Evolutionary conservation across 208 protist species (phyloP).

Genomic region (Acanthamoeba triangularis): DNA sequence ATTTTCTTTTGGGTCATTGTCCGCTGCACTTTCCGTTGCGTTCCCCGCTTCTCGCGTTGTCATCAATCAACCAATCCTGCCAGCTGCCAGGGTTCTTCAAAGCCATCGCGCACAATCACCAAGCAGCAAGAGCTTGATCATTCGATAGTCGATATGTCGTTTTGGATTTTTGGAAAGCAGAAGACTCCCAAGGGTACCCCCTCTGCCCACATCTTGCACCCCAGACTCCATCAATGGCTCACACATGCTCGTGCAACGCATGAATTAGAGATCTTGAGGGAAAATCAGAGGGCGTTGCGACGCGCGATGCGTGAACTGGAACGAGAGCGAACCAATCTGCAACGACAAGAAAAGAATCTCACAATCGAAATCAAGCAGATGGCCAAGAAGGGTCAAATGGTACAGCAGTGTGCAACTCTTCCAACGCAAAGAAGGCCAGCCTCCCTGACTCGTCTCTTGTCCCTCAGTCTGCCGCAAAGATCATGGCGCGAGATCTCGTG

Average conservation of each 20-base stretch:
- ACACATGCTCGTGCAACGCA: background rate
- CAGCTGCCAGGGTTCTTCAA: no score
- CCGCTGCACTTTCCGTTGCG: no score
- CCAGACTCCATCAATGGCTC: background rate
- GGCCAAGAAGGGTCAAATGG: constrained; percentile 97
- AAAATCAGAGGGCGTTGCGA: constrained; percentile 97
- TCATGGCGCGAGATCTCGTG: constrained; percentile 99
- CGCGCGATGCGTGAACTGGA: constrained; percentile 97
- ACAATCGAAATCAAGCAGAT: constrained; percentile 97
- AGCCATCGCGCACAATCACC: no score
- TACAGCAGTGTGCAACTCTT: background rate
- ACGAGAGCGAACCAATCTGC: constrained; percentile 96
- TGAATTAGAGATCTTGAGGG: constrained; percentile 94
- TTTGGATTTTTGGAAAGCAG: constrained; percentile 82
- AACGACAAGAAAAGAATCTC: constrained; percentile 97
- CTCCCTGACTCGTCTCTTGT: background rate
- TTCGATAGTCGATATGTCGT: background rate
- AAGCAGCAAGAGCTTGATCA: no score
- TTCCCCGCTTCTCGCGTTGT: no score
- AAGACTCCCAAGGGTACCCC: constrained; percentile 84
- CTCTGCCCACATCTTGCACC: background rate
- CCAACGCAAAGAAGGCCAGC: background rate
- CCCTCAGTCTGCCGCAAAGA: constrained; percentile 94
- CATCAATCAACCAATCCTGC: no score
- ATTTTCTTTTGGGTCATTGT: no score